phyloP scores from a whole-genome alignment of 768 basidiomycete genomes.

The Gautieria morchelliformis region DNA sequence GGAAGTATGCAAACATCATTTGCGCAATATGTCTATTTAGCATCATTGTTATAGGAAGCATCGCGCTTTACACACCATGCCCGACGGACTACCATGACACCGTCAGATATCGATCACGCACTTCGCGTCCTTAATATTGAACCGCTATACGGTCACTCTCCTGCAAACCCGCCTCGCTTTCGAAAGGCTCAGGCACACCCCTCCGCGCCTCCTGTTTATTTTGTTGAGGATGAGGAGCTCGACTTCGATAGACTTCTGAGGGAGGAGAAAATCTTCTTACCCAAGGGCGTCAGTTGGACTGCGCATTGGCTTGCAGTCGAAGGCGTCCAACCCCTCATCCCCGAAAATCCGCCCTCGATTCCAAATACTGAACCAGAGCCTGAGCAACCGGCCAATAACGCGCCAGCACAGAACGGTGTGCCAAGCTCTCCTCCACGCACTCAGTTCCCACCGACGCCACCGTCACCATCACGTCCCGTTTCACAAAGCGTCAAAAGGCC shows the following conservation, averaged over 20 bases:
- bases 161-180: constrained; percentile 54
- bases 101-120: constrained; percentile 88
- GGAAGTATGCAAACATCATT: constrained; percentile 44
- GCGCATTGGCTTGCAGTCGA: constrained; percentile 99
- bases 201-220: constrained; percentile 63
- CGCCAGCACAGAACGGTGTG: constrained; percentile 18
- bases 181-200: constrained; percentile 29
- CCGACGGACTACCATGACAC: constrained; percentile 79
- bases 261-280: constrained; percentile 75
- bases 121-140: constrained; percentile 93
- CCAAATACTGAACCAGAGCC: constrained; percentile 33
- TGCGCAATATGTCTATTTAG: not conserved
- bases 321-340: constrained; percentile 93
- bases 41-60: constrained; percentile 57
- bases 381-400: constrained; percentile 21
- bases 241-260: constrained; percentile 88
- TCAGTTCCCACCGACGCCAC: constrained; percentile 8
- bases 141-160: constrained; percentile 81
- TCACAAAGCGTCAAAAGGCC: constrained; percentile 29
- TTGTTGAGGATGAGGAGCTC: constrained; percentile 94
- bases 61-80: constrained; percentile 95
- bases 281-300: constrained; percentile 75
- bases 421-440: constrained; percentile 10
- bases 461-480: constrained; percentile 12
- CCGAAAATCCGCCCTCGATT: constrained; percentile 86